Evolutionary conservation across 78 protist genomes (phyloP).

Genomic region (Dictyostelium brefeldianum): DNA sequence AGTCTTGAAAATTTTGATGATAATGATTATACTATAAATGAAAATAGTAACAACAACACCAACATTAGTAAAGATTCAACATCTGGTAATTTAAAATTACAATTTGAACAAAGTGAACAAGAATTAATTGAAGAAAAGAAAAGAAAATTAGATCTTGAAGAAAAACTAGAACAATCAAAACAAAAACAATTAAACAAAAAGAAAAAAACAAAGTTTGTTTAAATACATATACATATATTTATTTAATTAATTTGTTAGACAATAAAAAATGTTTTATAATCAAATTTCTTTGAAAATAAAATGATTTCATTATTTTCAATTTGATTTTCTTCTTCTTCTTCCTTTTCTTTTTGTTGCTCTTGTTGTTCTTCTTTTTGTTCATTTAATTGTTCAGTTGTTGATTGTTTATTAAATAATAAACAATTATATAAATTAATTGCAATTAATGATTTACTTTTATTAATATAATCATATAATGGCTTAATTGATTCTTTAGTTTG

Average conservation of each 20-base stretch:
- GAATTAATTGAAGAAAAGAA: conserved; percentile 16
- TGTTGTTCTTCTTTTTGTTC: neutral
- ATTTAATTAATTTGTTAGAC: neutral
- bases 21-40: neutral
- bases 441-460: neutral
- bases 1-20: neutral
- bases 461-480: conserved; percentile 10
- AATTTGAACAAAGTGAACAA: conserved; percentile 2
- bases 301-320: neutral
- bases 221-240: neutral
- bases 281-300: neutral
- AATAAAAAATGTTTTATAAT: conserved; percentile 7
- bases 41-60: neutral
- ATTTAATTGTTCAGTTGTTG: neutral
- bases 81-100: neutral
- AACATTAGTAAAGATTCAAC: neutral
- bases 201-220: conserved; percentile 31
- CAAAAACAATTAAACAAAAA: conserved; percentile 23
- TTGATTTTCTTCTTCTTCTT: neutral
- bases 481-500: conserved; percentile 5
- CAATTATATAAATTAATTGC: conserved; percentile 31
- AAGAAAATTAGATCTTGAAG: conserved; percentile 27
- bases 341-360: neutral
- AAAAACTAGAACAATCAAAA: conserved; percentile 22
- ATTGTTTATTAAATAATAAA: neutral